These are phyloP conservation scores for Lasiodiplodia sp. DNA, from an alignment of 2,329 filamentous ascomycete genomes.

Conservation along the genomic window DNA sequence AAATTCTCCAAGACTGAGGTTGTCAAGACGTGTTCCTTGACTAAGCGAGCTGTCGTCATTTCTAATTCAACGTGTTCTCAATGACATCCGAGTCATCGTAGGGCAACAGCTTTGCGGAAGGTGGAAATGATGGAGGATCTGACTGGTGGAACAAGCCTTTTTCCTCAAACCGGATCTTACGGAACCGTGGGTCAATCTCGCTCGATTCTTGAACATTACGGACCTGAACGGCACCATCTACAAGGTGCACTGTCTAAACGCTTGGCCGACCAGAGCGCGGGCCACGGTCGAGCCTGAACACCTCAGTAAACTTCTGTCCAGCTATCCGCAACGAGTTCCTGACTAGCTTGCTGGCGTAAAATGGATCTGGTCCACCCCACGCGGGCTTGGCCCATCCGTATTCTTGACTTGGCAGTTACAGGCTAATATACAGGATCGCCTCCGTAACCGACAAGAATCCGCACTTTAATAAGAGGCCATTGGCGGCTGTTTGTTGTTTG, in stretches of 20 bases:
- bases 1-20: too few species aligned
- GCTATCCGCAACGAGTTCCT: neutral
- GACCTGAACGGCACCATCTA: neutral
- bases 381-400: constrained; percentile 19
- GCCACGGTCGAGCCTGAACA: neutral
- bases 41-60: neutral
- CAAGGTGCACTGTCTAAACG: neutral
- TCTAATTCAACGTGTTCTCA: neutral
- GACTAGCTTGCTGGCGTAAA: neutral
- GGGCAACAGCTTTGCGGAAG: neutral
- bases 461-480: neutral
- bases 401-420: constrained; percentile 25
- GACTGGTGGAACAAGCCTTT: neutral
- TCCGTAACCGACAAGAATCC: neutral
- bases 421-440: constrained; percentile 25
- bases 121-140: neutral
- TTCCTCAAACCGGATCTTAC: neutral
- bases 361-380: constrained; percentile 1
- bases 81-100: neutral
- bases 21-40: neutral
- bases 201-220: neutral
- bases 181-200: neutral
- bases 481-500: neutral
- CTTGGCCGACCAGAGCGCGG: constrained; percentile 10
- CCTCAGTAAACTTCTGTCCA: neutral